Percentiles rank a stretch among this genome's conserved stretches.
Conservation (phyloP, 768 basidiomycete genomes). For the Porphyrellus cyaneotinctus region DNA sequence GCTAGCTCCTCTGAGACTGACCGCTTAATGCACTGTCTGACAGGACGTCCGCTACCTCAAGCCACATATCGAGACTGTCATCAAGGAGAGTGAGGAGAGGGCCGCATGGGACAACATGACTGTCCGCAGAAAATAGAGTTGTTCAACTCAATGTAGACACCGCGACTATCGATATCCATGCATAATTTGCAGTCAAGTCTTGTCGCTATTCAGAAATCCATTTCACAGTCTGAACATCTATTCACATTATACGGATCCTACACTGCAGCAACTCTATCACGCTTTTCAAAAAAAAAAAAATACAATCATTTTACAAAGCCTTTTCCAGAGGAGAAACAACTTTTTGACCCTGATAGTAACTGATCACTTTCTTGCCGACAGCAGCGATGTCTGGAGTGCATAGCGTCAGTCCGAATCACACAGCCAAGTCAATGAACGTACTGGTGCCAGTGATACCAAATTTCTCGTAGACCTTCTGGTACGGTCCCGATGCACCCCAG, state of each 20-base stretch:
- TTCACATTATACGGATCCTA: conserved; percentile 14
- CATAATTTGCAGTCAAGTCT: conserved; percentile 14
- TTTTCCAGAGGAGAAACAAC: conserved; percentile 74
- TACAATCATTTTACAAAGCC: conserved; percentile 45
- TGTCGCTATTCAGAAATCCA: background rate
- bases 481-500: conserved; percentile 91
- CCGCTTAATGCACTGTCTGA: conserved; percentile 1
- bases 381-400: conserved; percentile 59
- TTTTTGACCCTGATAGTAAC: conserved; percentile 75
- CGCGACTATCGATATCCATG: conserved; percentile 15
- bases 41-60: conserved; percentile 91
- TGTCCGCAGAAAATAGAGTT: conserved; percentile 62
- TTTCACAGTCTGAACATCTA: conserved; percentile 2
- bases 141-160: conserved; percentile 22
- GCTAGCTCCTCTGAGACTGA: background rate
- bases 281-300: background rate
- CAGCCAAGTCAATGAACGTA: conserved; percentile 33
- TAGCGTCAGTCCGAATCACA: conserved; percentile 8
- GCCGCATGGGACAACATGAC: conserved; percentile 73
- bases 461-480: conserved; percentile 87
- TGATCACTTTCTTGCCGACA: conserved; percentile 81
- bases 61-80: conserved; percentile 69
- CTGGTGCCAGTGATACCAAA: conserved; percentile 78
- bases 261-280: conserved; percentile 5
- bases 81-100: conserved; percentile 75